These are phyloP conservation scores for Stephanodiscus minutulus DNA, from an alignment of 108 stramenopile genomes.

Conservation along the genomic window DNA sequence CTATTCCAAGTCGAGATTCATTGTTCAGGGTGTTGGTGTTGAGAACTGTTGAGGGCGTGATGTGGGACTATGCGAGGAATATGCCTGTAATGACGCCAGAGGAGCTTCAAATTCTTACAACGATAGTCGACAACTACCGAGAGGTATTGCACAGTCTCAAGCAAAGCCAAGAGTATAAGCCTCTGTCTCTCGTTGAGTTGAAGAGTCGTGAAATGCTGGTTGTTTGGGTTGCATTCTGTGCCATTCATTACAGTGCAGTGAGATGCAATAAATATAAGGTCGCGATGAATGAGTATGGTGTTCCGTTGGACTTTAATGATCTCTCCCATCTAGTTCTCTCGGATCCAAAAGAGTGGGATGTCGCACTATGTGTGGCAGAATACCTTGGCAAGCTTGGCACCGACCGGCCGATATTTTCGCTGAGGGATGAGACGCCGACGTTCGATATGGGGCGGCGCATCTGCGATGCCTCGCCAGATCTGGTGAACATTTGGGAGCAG, in stretches of 20 bases:
- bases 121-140: constrained; percentile 25
- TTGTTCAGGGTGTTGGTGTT: constrained; percentile 15
- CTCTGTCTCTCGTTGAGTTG: constrained; percentile 13
- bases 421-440: constrained; percentile 23
- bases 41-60: constrained; percentile 11
- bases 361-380: constrained; percentile 7
- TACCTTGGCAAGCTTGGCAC: constrained; percentile 21
- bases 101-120: constrained; percentile 21
- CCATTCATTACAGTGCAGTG: constrained; percentile 30
- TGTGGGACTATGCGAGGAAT: constrained; percentile 19
- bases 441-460: constrained; percentile 23
- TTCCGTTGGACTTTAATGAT: constrained; percentile 29
- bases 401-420: constrained; percentile 23
- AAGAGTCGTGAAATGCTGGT: constrained; percentile 35
- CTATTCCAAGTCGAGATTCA: constrained; percentile 8
- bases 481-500: constrained; percentile 24
- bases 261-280: background rate
- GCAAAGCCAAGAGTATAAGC: background rate
- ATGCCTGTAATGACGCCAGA: background rate
- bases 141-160: constrained; percentile 25
- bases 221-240: constrained; percentile 46
- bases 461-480: constrained; percentile 13
- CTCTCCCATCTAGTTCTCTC: constrained; percentile 39
- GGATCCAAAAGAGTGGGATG: constrained; percentile 32
- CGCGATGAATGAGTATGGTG: constrained; percentile 29